Percentiles rank a stretch among this genome's conserved stretches.
These are phyloP conservation scores for grape (Vitis vinifera) DNA, from an alignment of 164 flowering plant species.

Conservation along the genomic window ASM3070453v1 NC_081812.1:10884001-10884500, in stretches of 20 bases:
- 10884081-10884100: neutral
- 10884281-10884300: neutral
- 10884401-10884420: neutral
- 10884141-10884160: neutral
- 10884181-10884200: neutral
- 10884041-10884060: too few species aligned
- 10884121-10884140: neutral
- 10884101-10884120: neutral
- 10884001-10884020: too few species aligned
- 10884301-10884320: neutral
- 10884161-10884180: neutral
- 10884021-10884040: too few species aligned
- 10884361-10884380: conserved; percentile 9
- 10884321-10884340: conserved; percentile 3
- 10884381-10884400: neutral
- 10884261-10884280: neutral
- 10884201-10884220: neutral
- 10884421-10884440: conserved; percentile 1
- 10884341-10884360: conserved; percentile 1
- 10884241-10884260: neutral
- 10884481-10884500: neutral
- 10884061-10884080: neutral
- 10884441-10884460: neutral
- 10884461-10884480: neutral
- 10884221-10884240: neutral